Evolutionary conservation across 768 basidiomycete species (phyloP), one percentile per base, ranked within the genome.

Genomic region (Lanmaoa pseudosensibilis): DNA sequence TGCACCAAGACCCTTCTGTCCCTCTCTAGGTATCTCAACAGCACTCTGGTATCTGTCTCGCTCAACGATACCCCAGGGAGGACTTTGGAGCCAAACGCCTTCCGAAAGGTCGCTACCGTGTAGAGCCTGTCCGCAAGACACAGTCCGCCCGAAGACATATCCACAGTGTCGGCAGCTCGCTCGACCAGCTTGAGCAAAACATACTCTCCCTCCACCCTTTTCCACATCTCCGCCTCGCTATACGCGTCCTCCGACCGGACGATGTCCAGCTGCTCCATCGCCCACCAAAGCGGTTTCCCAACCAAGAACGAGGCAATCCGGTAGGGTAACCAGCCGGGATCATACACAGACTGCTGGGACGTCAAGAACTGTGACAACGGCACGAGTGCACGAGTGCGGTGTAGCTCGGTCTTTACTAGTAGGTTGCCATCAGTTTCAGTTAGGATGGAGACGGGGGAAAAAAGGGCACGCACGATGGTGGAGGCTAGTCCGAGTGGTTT

Each of bases 241-340:
- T 78, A 73, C 32, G 71, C 74, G 25, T 88, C 87, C 46, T 90
- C 87, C 3, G 73, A 66, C 19, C 82, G 83, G 8, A 89, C 82
- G 4, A 94, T 73, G 25, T 84, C 87, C n/a, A 87, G 75, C 59
- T 90, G 90, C 58, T 88, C 85, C 54, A 94, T 79, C 3, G 87
- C 85, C 92, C 92, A 94, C 88, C 87, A 92, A 2, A 94, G 74
- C 3, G 92, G 92, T 63, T 83, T 85, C 8, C 86, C 90, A 8
- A 94, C 78, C 9, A 93, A 75, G 54, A 81, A 87, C 11, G 87
- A 78, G 3, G 82, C 88, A 49, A 92, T 77, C 19, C 89, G 84
- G 47, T 77, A 80, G 1, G 90, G 85, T 16, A 92, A 66, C 79
- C 86, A 90, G 21, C 83, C 83, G 3, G 84, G 72, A 56, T 87